Percentiles rank a stretch among this genome's conserved stretches.
These are phyloP conservation scores for Leucosporidium scottii DNA, from an alignment of 768 basidiomycete species.

Conservation along the genomic window DNA sequence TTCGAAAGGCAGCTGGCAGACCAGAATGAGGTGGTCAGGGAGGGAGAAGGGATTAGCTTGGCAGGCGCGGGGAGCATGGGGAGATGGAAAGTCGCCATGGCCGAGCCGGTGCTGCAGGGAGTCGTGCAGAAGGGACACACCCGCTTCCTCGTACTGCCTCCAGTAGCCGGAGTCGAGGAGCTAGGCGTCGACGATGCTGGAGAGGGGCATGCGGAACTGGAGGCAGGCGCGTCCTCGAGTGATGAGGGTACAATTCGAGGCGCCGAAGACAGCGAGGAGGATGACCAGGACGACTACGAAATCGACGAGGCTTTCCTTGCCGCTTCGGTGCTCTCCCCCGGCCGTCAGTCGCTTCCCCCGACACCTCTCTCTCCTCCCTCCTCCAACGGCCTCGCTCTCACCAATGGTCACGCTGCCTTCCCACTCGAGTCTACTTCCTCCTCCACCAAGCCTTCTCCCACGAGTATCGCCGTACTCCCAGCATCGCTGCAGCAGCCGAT, in stretches of 20 bases:
- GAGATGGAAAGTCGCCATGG: conserved; percentile 49
- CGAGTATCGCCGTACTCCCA: not conserved
- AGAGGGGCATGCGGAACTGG: not conserved
- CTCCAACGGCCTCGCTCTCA: conserved; percentile 6
- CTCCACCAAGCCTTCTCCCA: too few relatives aligned
- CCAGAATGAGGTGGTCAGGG: conserved; percentile 7
- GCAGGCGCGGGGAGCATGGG: not conserved
- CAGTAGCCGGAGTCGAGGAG: conserved; percentile 1
- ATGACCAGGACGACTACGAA: conserved; percentile 32
- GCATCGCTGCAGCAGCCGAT: conserved; percentile 4
- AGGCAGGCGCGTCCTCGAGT: not conserved
- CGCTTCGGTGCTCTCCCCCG: conserved; percentile 21
- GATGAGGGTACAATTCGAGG: not conserved
- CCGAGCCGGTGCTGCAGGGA: conserved; percentile 71
- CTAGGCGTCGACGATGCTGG: not conserved
- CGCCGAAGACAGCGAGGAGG: conserved; percentile 2
- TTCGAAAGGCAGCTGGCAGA: not conserved
- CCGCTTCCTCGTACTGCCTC: conserved; percentile 23
- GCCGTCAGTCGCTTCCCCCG: conserved; percentile 4
- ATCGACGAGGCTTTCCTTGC: conserved; percentile 32
- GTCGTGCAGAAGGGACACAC: conserved; percentile 37
- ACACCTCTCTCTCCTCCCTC: conserved; percentile 1
- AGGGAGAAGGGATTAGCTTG: conserved; percentile 3
- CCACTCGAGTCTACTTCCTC: not conserved
- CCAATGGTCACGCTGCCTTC: conserved; percentile 2